A percentile compares a stretch with the other conserved stretches of the same genome.
Conservation (phyloP, 176 grass and related monocot species). For the Cocos nucifera region DNA sequence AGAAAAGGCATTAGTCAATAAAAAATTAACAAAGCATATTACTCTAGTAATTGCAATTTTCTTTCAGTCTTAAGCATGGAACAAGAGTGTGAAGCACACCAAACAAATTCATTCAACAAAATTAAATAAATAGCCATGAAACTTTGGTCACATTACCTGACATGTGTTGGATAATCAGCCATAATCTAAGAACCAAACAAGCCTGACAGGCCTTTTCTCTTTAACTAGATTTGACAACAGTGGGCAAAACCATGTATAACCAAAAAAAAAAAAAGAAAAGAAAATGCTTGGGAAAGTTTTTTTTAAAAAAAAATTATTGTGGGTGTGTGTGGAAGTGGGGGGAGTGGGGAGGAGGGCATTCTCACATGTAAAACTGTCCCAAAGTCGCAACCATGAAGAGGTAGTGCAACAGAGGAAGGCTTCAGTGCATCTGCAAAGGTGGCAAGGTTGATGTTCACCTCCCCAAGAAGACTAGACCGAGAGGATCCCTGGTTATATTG, state of each 20-base stretch:
- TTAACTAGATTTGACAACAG: too few relatives aligned
- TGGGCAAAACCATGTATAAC: not conserved
- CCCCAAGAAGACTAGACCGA: slow-evolving; percentile 83
- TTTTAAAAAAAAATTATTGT: too few relatives aligned
- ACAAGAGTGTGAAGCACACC: not conserved
- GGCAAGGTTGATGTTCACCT: slow-evolving; percentile 91
- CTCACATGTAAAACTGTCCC: slow-evolving; percentile 87
- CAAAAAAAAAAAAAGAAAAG: not conserved
- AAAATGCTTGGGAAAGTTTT: too few relatives aligned
- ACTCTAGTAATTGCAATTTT: not conserved
- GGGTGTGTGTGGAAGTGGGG: too few relatives aligned
- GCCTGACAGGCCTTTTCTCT: too few relatives aligned
- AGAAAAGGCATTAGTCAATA: too few relatives aligned
- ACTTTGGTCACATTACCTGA: too few relatives aligned
- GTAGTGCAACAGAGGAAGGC: slow-evolving; percentile 62
- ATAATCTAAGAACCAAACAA: too few relatives aligned
- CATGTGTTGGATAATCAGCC: too few relatives aligned
- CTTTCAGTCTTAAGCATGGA: not conserved
- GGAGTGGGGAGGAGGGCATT: slow-evolving; percentile 5
- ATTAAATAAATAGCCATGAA: not conserved
- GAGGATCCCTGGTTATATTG: slow-evolving; percentile 68
- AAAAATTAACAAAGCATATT: too few relatives aligned
- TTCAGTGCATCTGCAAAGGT: slow-evolving; percentile 94
- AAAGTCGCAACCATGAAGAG: slow-evolving; percentile 78
- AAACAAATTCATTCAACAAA: not conserved